Evolutionary conservation across 129 eudicot species (phyloP).

Genomic region (Flaveria sonorensis): DNA sequence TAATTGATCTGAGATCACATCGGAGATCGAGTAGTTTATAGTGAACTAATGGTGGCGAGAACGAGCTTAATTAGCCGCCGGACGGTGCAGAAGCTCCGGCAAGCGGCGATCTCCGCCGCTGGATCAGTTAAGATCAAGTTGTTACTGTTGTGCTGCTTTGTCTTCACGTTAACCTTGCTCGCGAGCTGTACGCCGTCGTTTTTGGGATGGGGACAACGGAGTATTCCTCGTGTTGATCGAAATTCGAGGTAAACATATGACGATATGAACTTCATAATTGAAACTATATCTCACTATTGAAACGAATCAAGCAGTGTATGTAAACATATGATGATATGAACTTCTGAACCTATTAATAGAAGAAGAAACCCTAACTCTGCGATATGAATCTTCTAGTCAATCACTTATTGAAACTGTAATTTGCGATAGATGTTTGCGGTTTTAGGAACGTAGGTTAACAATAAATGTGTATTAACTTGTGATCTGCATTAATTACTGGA

Average conservation of each 20-base stretch:
- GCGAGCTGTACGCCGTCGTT: slow-evolving; percentile 53
- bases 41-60: slow-evolving; percentile 42
- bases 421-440: not conserved
- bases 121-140: slow-evolving; percentile 68
- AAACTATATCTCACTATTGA: not conserved
- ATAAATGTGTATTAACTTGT: slow-evolving; percentile 14
- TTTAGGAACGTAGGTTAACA: not conserved
- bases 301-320: not conserved
- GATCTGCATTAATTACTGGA: slow-evolving; percentile 32
- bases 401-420: too few species aligned
- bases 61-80: slow-evolving; percentile 63
- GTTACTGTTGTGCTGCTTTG: slow-evolving; percentile 51
- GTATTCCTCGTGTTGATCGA: slow-evolving; percentile 35
- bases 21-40: slow-evolving; percentile 11
- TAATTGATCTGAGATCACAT: slow-evolving; percentile 24
- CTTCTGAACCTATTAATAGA: not conserved
- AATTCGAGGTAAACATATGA: slow-evolving; percentile 42
- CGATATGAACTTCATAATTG: not conserved
- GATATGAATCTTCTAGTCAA: slow-evolving; percentile 5
- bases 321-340: not conserved
- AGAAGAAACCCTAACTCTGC: not conserved
- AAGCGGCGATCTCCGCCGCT: slow-evolving; percentile 49
- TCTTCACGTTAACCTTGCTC: slow-evolving; percentile 51
- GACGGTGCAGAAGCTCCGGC: slow-evolving; percentile 55
- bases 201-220: slow-evolving; percentile 50